These are phyloP conservation scores for Trichothecium sympodiale DNA, from an alignment of 2,329 filamentous ascomycete genomes.

Conservation along the genomic window DNA sequence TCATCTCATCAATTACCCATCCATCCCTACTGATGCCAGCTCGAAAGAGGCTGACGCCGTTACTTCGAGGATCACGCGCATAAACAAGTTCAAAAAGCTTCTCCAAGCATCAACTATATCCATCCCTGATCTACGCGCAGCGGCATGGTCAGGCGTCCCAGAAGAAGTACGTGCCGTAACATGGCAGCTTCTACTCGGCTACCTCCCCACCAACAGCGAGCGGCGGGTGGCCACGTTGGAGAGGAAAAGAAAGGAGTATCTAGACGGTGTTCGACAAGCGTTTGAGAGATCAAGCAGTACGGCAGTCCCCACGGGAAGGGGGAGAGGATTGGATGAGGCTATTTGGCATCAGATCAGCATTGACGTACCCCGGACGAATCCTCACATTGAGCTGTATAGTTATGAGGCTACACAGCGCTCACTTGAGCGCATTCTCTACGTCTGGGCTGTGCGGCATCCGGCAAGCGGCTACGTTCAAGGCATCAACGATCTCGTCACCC, in stretches of 20 bases:
- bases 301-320: conserved; percentile 28
- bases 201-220: conserved; percentile 94
- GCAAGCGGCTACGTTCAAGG: conserved; percentile 97
- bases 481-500: conserved; percentile 95
- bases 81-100: conserved; percentile 97
- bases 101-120: conserved; percentile 86
- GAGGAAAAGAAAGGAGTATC: conserved; percentile 89
- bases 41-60: conserved; percentile 79
- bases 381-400: conserved; percentile 86
- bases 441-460: conserved; percentile 96
- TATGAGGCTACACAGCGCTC: conserved; percentile 95
- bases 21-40: conserved; percentile 60
- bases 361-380: conserved; percentile 91
- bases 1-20: conserved; percentile 83
- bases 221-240: conserved; percentile 81
- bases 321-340: conserved; percentile 78
- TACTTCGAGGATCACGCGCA: conserved; percentile 78
- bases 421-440: conserved; percentile 86
- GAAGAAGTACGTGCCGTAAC: conserved; percentile 96
- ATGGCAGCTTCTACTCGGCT: conserved; percentile 94
- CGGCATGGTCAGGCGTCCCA: conserved; percentile 90
- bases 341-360: conserved; percentile 99
- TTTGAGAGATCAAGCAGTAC: conserved; percentile 47
- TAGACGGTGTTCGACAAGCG: conserved; percentile 74
- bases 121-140: conserved; percentile 67